phyloP scores from a whole-genome alignment of 495 filamentous ascomycete genomes.

The Penicillium bovifimosum region DNA sequence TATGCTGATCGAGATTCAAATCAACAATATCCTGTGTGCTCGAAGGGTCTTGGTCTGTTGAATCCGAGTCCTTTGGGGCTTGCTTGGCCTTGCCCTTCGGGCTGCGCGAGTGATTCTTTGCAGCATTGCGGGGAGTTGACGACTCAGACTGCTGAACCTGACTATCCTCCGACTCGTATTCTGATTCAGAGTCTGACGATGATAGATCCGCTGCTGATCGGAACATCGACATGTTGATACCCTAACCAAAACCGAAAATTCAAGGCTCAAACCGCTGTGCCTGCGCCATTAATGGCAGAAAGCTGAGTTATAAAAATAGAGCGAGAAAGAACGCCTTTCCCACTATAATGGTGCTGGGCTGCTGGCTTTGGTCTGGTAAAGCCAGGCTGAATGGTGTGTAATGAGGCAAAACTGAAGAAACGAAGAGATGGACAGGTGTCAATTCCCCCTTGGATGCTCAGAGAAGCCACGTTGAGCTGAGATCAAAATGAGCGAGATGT shows the following conservation, averaged over 20 bases:
- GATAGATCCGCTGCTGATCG: slow-evolving; percentile 36
- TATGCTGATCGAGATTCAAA: slow-evolving; percentile 32
- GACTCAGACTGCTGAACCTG: slow-evolving; percentile 11
- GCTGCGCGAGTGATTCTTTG: not conserved
- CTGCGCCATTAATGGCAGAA: slow-evolving; percentile 1
- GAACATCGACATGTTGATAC: slow-evolving; percentile 42
- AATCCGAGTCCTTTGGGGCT: not conserved
- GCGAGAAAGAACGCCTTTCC: not conserved
- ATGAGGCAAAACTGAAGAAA: not conserved
- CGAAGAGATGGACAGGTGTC: not conserved
- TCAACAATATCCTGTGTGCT: slow-evolving; percentile 24
- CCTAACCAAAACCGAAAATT: not conserved
- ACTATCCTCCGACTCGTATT: slow-evolving; percentile 20
- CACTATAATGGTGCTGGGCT: not conserved
- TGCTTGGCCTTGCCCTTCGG: slow-evolving; percentile 6
- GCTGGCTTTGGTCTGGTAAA: not conserved
- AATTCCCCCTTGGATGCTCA: not conserved
- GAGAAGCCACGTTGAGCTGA: slow-evolving; percentile 10
- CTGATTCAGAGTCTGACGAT: slow-evolving; percentile 36
- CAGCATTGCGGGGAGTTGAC: slow-evolving; percentile 1
- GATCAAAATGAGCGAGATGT: slow-evolving; percentile 6
- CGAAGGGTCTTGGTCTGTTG: slow-evolving; percentile 7
- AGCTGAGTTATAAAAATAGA: not conserved
- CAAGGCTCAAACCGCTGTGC: not conserved
- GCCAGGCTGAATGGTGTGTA: not conserved